A percentile compares a stretch with the other conserved stretches of the same genome.
These are phyloP conservation scores for Aspergillus coremiiformis DNA, from an alignment of 495 filamentous ascomycete species.

Conservation along the genomic window DNA sequence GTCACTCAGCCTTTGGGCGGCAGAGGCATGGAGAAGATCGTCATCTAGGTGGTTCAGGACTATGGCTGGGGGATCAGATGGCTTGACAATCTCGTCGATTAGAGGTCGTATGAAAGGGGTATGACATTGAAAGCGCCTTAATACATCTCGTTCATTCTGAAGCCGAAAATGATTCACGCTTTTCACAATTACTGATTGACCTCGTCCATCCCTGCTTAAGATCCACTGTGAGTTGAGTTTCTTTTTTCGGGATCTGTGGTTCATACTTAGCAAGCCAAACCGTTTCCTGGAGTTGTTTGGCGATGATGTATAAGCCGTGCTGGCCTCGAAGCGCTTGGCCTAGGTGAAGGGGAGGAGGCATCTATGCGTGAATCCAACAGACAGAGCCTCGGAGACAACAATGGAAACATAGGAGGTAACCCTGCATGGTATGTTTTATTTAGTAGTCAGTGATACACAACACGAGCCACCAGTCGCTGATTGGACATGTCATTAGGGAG, in stretches of 20 bases:
- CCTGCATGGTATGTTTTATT: too few species aligned
- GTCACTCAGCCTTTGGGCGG: conserved; percentile 21
- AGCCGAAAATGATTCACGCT: conserved; percentile 29
- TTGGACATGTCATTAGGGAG: too few species aligned
- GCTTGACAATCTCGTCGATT: conserved; percentile 34
- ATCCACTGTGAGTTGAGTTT: neutral
- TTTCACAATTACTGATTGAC: conserved; percentile 32
- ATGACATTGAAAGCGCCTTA: conserved; percentile 28
- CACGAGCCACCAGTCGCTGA: too few species aligned
- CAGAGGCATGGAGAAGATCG: conserved; percentile 28
- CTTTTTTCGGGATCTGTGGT: too few species aligned
- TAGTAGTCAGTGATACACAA: too few species aligned
- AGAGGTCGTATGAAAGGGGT: conserved; percentile 24
- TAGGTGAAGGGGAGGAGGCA: neutral
- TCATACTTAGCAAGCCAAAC: conserved; percentile 3
- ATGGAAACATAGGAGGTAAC: too few species aligned
- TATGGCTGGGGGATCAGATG: conserved; percentile 29
- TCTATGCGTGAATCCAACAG: too few species aligned
- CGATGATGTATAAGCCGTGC: neutral
- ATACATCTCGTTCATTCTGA: conserved; percentile 34
- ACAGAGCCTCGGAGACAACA: too few species aligned
- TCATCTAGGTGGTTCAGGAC: conserved; percentile 34
- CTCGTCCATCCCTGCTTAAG: conserved; percentile 15
- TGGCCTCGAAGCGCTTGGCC: conserved; percentile 1
- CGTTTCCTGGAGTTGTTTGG: neutral